These are phyloP conservation scores for Pseudogymnoascus sp. DNA, from an alignment of 2,329 filamentous ascomycete species.

Conservation along the genomic window DNA sequence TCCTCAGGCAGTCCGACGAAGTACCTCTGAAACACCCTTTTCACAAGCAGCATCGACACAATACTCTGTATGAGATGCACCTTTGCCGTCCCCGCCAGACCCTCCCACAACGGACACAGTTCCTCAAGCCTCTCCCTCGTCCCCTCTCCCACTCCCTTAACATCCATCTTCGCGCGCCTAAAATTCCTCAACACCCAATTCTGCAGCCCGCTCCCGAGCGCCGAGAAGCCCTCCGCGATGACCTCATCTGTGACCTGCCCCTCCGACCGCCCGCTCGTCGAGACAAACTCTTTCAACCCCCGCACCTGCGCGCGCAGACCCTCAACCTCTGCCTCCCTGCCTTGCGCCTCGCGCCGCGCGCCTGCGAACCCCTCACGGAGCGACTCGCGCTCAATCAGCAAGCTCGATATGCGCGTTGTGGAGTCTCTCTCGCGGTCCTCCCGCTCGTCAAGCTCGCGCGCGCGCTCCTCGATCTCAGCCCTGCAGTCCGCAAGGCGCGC, in stretches of 20 bases:
- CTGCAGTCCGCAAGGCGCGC: conserved; percentile 44
- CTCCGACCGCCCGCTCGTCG: conserved; percentile 55
- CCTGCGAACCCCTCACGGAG: conserved; percentile 44
- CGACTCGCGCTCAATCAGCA: conserved; percentile 27
- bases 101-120: conserved; percentile 52
- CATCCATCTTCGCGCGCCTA: conserved; percentile 52
- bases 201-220: conserved; percentile 60
- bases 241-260: conserved; percentile 59
- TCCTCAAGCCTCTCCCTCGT: conserved; percentile 37
- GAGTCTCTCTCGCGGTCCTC: conserved; percentile 31
- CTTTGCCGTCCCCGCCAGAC: conserved; percentile 47
- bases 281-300: conserved; percentile 66
- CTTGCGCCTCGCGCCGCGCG: conserved; percentile 39
- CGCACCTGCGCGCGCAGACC: conserved; percentile 52
- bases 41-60: conserved; percentile 52
- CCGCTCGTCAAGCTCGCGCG: conserved; percentile 36
- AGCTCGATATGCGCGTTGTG: conserved; percentile 21
- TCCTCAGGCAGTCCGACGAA: conserved; percentile 55
- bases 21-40: conserved; percentile 54
- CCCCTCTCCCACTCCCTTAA: conserved; percentile 35
- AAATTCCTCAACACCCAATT: conserved; percentile 70
- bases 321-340: conserved; percentile 50
- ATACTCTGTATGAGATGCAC: conserved; percentile 57
- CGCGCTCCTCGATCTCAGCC: conserved; percentile 42
- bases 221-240: conserved; percentile 54